Percentiles rank a stretch among this genome's conserved stretches.
These are phyloP conservation scores for Tetrahymena borealis DNA, from an alignment of 73 alveolate genomes.

Conservation along the genomic window DNA sequence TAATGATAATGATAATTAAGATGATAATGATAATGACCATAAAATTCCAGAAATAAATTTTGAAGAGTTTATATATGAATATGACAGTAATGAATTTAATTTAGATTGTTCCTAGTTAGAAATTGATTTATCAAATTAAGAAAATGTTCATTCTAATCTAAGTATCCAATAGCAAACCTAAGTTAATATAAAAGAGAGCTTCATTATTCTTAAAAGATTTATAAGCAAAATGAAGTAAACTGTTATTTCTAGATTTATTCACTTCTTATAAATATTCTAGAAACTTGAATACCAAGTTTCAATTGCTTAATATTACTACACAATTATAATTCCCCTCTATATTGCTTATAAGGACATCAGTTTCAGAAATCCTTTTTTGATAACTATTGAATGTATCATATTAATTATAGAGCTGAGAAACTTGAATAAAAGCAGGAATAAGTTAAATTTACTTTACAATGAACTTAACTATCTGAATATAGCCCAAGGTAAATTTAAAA, in stretches of 20 bases:
- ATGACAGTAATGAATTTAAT: neutral
- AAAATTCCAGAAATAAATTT: neutral
- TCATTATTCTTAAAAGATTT: neutral
- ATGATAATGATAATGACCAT: no score
- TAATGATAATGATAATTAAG: no score
- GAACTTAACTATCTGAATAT: neutral
- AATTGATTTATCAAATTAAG: neutral
- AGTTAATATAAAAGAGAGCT: neutral
- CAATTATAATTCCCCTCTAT: neutral
- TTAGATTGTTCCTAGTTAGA: neutral
- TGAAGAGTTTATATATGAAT: neutral
- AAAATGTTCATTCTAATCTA: neutral
- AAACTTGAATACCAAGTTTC: neutral
- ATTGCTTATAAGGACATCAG: neutral
- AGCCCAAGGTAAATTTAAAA: neutral
- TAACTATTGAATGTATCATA: neutral
- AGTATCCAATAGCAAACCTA: neutral
- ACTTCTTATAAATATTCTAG: neutral
- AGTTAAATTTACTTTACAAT: neutral
- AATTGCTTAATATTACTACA: neutral
- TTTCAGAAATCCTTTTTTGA: neutral
- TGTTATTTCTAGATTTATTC: neutral
- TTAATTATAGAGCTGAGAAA: neutral
- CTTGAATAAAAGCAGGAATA: neutral
- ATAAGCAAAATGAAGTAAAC: neutral